A percentile compares a stretch with the other conserved stretches of the same genome.
These are phyloP conservation scores for Vitis riparia DNA, from an alignment of 164 flowering plant species.

Conservation along the genomic window DNA sequence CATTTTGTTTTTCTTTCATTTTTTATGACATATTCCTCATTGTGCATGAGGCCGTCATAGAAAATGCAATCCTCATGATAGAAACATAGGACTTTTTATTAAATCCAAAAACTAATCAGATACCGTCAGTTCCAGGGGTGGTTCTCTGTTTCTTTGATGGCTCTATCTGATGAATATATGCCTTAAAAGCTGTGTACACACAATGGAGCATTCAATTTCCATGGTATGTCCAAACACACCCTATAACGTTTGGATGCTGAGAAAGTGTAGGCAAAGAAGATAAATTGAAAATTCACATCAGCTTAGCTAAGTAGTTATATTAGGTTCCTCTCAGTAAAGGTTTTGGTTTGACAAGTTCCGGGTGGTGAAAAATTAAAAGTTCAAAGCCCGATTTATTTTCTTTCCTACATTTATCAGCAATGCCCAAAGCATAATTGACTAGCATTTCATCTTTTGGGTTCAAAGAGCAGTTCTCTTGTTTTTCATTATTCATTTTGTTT, in stretches of 20 bases:
- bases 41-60: neutral
- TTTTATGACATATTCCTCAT: neutral
- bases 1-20: neutral
- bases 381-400: too few relatives aligned
- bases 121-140: neutral
- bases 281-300: too few relatives aligned
- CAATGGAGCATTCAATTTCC: neutral
- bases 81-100: too few relatives aligned
- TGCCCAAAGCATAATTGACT: neutral
- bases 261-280: too few relatives aligned
- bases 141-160: neutral
- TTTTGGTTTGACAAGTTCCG: too few relatives aligned
- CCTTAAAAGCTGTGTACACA: neutral
- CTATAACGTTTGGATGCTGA: too few relatives aligned
- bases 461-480: neutral
- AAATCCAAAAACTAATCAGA: neutral
- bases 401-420: too few relatives aligned
- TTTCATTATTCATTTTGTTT: neutral
- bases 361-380: too few relatives aligned
- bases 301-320: too few relatives aligned
- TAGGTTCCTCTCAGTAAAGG: too few relatives aligned
- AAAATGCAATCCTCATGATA: neutral
- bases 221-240: slow-evolving; percentile 2
- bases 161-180: neutral
- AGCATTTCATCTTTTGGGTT: neutral